These are phyloP conservation scores for Albatrellus ellisii DNA, from an alignment of 768 basidiomycete genomes.

Conservation along the genomic window DNA sequence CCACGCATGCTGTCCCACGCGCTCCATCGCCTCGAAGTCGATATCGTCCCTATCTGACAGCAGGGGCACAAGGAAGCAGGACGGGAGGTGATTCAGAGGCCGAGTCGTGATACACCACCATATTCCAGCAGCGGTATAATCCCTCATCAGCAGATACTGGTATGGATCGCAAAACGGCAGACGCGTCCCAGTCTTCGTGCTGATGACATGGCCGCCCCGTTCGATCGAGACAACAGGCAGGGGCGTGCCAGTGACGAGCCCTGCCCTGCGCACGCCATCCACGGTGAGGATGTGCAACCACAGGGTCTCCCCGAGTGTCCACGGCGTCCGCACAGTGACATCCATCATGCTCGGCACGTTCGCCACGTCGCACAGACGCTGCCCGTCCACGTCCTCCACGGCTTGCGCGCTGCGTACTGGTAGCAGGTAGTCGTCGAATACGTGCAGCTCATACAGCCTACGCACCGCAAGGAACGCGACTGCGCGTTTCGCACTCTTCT, in stretches of 20 bases:
- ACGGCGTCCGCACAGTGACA: constrained; percentile 53
- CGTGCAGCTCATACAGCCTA: constrained; percentile 50
- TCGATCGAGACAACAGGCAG: constrained; percentile 35
- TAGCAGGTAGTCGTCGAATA: constrained; percentile 73
- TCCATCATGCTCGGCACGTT: constrained; percentile 40
- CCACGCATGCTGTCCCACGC: constrained; percentile 32
- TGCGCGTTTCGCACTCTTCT: constrained; percentile 73
- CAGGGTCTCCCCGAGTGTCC: constrained; percentile 39
- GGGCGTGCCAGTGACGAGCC: constrained; percentile 52
- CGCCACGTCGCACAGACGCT: constrained; percentile 27
- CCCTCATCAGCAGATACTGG: constrained; percentile 40
- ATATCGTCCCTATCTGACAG: constrained; percentile 28
- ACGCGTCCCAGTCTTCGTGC: constrained; percentile 20
- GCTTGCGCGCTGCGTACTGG: constrained; percentile 44
- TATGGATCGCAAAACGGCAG: constrained; percentile 34
- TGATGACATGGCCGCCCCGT: constrained; percentile 24
- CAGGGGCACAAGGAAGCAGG: constrained; percentile 58
- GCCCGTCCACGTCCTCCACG: constrained; percentile 42
- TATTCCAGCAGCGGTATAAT: constrained; percentile 49
- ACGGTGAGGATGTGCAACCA: constrained; percentile 54
- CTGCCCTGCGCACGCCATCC: constrained; percentile 37
- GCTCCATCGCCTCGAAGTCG: constrained; percentile 45
- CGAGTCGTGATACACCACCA: constrained; percentile 51
- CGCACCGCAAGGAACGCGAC: constrained; percentile 73
- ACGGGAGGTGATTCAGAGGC: constrained; percentile 35